phyloP scores from a whole-genome alignment of 1,139 yeast genomes.

The Geotrichum macrosporum region DNA sequence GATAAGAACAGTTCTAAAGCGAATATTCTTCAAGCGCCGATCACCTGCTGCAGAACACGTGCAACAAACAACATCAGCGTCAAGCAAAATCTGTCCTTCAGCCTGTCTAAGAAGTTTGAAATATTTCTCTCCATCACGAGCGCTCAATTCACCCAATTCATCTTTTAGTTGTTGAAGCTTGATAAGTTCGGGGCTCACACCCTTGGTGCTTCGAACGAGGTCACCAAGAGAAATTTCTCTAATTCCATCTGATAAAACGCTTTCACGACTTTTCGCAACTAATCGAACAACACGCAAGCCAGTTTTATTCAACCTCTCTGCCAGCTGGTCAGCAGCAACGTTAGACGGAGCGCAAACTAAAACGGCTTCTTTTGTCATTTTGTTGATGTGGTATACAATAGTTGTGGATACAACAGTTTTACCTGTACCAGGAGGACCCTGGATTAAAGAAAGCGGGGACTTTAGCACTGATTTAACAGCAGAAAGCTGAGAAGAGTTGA shows the following conservation, averaged over 20 bases:
- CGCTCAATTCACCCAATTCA: constrained; percentile 67
- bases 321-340: constrained; percentile 90
- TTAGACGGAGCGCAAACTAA: constrained; percentile 94
- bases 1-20: constrained; percentile 73
- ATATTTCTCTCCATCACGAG: constrained; percentile 48
- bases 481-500: constrained; percentile 72
- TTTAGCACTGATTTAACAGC: constrained; percentile 72
- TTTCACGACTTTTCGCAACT: constrained; percentile 70
- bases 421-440: constrained; percentile 99
- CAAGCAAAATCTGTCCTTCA: constrained; percentile 50
- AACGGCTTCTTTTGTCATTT: constrained; percentile 54
- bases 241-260: constrained; percentile 27
- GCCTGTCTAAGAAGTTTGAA: constrained; percentile 43
- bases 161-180: constrained; percentile 56
- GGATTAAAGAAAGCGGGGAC: constrained; percentile 78
- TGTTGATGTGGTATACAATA: constrained; percentile 70
- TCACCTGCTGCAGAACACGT: constrained; percentile 95
- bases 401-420: constrained; percentile 93
- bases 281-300: constrained; percentile 76
- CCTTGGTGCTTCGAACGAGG: constrained; percentile 45
- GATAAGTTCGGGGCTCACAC: constrained; percentile 49
- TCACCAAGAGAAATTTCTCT: constrained; percentile 41
- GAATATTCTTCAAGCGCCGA: constrained; percentile 48
- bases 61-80: constrained; percentile 80
- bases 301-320: constrained; percentile 59